A percentile compares a stretch with the other conserved stretches of the same genome.
Evolutionary conservation across 148 eudicot species (phyloP).

Genomic region (Rhododendron kiyosumense): DNA sequence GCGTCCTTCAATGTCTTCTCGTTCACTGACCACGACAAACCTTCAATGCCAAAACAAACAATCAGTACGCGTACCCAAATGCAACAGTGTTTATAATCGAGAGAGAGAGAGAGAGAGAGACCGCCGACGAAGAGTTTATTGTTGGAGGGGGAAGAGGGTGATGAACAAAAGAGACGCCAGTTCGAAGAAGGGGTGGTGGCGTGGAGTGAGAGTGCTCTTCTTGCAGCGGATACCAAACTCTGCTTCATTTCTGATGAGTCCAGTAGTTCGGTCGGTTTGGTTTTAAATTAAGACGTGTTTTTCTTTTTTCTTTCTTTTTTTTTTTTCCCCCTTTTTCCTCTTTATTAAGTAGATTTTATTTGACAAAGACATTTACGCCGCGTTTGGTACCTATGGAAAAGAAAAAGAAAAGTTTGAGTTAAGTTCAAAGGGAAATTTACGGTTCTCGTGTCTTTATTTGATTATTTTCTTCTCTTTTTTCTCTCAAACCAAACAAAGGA

Average conservation of each 20-base stretch:
- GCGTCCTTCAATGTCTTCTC: conserved; percentile 68
- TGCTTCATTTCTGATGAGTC: conserved; percentile 15
- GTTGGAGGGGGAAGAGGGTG: conserved; percentile 32
- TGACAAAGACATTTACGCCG: too few species aligned
- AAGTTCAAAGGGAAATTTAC: too few species aligned
- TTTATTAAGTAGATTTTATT: too few species aligned
- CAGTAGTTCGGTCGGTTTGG: not conserved
- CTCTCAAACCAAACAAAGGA: too few species aligned
- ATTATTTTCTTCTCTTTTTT: too few species aligned
- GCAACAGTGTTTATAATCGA: not conserved
- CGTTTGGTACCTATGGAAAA: too few species aligned
- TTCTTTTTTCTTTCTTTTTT: too few species aligned
- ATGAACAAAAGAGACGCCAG: conserved; percentile 30
- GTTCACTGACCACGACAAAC: conserved; percentile 71
- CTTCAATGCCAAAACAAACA: conserved; percentile 21
- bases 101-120: conserved; percentile 10
- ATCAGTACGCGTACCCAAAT: not conserved
- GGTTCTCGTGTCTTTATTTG: too few species aligned
- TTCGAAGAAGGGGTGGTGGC: conserved; percentile 16
- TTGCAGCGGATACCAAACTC: conserved; percentile 24
- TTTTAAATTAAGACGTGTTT: too few species aligned
- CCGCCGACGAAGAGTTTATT: conserved; percentile 72
- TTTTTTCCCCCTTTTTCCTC: too few species aligned
- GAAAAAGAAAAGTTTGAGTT: too few species aligned
- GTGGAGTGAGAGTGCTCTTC: conserved; percentile 23